Percentiles rank a stretch among this genome's conserved stretches.
phyloP scores from a whole-genome alignment of 1,139 yeast species.

The Candida tropicalis region DNA sequence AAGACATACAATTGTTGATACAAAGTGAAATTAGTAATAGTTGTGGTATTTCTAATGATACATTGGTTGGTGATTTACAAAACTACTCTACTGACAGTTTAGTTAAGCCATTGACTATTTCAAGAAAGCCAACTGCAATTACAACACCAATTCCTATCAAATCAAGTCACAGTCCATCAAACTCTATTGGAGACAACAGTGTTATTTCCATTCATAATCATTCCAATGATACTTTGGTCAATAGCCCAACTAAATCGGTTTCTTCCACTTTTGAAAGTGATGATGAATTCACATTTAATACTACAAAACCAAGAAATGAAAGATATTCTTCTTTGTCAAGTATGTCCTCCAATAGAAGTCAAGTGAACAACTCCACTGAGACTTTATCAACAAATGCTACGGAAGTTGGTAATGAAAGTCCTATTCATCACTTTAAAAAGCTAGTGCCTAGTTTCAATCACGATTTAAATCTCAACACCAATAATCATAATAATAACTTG shows the following conservation, averaged over 20 bases:
- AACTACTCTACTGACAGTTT: slow-evolving; percentile 10
- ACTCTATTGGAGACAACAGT: slow-evolving; percentile 1
- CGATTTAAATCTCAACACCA: no score
- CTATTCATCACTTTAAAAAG: not conserved
- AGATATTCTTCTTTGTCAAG: slow-evolving; percentile 6
- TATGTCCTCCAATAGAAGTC: slow-evolving; percentile 6
- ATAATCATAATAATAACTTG: no score
- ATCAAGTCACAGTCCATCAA: not conserved
- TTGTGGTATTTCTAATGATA: slow-evolving; percentile 25
- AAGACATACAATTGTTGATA: slow-evolving; percentile 33
- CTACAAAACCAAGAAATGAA: not conserved
- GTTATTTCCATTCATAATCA: slow-evolving; percentile 4
- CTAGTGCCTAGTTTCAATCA: not conserved
- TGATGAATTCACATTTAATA: slow-evolving; percentile 10
- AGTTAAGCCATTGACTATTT: slow-evolving; percentile 26
- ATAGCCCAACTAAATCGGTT: slow-evolving; percentile 1
- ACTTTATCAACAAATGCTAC: slow-evolving; percentile 18
- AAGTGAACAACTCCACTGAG: slow-evolving; percentile 13
- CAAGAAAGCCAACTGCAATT: slow-evolving; percentile 21
- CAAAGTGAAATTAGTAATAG: slow-evolving; percentile 27
- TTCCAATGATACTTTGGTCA: slow-evolving; percentile 12
- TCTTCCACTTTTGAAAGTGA: slow-evolving; percentile 1
- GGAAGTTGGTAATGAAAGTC: slow-evolving; percentile 6
- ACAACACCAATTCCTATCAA: slow-evolving; percentile 5
- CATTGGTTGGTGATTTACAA: not conserved